These are phyloP conservation scores for Lactifluus rugatus DNA, from an alignment of 768 basidiomycete genomes.

Conservation along the genomic window DNA sequence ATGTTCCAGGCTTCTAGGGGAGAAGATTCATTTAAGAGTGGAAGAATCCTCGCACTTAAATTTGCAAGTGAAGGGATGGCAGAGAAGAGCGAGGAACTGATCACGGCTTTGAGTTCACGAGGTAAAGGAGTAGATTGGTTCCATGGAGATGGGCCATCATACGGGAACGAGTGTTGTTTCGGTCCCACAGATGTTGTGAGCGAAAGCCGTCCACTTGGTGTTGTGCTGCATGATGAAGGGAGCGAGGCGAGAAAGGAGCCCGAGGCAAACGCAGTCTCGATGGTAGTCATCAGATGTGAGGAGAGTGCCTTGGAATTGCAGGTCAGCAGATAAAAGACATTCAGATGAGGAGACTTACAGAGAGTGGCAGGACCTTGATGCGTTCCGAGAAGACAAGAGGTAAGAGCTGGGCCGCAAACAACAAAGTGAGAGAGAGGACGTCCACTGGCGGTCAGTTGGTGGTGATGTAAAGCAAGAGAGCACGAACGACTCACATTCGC, in stretches of 20 bases:
- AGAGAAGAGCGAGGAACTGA: conserved; percentile 19
- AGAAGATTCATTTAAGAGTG: conserved; percentile 23
- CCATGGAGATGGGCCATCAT: conserved; percentile 3
- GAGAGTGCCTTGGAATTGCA: conserved; percentile 26
- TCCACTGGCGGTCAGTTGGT: conserved; percentile 14
- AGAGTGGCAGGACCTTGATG: conserved; percentile 51
- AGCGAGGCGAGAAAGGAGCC: conserved; percentile 45
- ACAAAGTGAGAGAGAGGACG: conserved; percentile 24
- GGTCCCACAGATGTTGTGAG: neutral
- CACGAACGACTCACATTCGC: conserved; percentile 24
- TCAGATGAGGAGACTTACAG: conserved; percentile 27
- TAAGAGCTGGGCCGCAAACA: conserved; percentile 52
- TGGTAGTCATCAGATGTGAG: conserved; percentile 33
- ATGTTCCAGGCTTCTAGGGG: conserved; percentile 23
- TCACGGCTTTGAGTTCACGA: conserved; percentile 17
- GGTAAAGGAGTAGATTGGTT: conserved; percentile 12
- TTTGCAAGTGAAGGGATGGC: conserved; percentile 23
- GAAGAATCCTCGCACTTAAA: conserved; percentile 21
- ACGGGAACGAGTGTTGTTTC: conserved; percentile 10
- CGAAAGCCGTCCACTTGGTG: conserved; percentile 13
- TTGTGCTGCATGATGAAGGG: conserved; percentile 27
- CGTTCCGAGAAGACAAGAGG: conserved; percentile 45
- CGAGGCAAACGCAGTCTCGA: conserved; percentile 44
- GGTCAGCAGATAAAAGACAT: neutral
- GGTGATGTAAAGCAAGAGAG: neutral